A percentile compares a stretch with the other conserved stretches of the same genome.
Conservation (phyloP, 371 early-diverging fungal species). For the Actinomortierella wolfii region DNA sequence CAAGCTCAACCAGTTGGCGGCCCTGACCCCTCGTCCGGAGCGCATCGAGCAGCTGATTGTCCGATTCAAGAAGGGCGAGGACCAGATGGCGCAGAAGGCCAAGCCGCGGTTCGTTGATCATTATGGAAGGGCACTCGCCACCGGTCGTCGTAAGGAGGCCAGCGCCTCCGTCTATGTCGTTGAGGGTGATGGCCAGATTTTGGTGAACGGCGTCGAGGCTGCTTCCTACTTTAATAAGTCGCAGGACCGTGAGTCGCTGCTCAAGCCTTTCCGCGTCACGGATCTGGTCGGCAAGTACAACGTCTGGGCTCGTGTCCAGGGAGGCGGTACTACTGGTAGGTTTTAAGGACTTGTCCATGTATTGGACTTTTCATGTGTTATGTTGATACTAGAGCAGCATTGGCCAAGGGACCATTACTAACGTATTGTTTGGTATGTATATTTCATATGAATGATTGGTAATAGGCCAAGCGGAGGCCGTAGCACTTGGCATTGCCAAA, state of each 20-base stretch:
- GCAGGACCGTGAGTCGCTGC: constrained; percentile 69
- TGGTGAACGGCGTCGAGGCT: constrained; percentile 85
- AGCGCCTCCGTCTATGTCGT: constrained; percentile 81
- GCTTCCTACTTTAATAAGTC: constrained; percentile 76
- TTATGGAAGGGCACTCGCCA: constrained; percentile 78
- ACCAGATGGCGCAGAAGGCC: constrained; percentile 34
- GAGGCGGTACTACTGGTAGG: constrained; percentile 85
- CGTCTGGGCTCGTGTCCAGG: constrained; percentile 84
- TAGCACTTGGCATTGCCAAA: constrained; percentile 83
- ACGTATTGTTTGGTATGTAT: too few relatives aligned
- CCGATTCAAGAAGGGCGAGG: constrained; percentile 47
- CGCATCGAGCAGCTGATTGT: constrained; percentile 49
- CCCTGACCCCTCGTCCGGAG: constrained; percentile 57
- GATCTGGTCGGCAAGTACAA: constrained; percentile 77
- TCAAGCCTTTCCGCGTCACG: constrained; percentile 78
- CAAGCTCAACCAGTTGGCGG: constrained; percentile 57
- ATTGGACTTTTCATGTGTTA: too few relatives aligned
- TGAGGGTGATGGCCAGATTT: constrained; percentile 75
- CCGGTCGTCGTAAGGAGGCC: constrained; percentile 88
- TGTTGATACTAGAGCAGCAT: too few relatives aligned
- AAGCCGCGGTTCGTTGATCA: constrained; percentile 64
- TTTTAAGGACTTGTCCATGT: too few relatives aligned
- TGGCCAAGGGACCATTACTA: too few relatives aligned
- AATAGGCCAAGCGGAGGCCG: constrained; percentile 86
- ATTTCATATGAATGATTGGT: background rate